Percentiles rank a stretch among this genome's conserved stretches.
Evolutionary conservation across 768 basidiomycete genomes (phyloP).

Genomic region (Dendrothele bispora): DNA sequence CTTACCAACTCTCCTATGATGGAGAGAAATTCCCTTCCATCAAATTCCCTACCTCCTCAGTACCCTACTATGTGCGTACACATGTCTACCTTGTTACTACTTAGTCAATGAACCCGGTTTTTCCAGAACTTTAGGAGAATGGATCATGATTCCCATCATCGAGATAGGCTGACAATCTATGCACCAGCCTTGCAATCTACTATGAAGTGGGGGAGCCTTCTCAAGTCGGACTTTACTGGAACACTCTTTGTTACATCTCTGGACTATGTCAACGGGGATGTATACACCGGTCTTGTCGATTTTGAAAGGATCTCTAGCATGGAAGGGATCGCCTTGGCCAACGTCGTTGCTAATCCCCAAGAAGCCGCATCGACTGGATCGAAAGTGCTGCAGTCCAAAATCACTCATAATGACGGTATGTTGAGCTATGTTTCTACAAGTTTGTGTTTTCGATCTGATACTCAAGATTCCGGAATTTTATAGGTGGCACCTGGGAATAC

Average conservation of each 20-base stretch:
- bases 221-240: slow-evolving; percentile 97
- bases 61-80: slow-evolving; percentile 89
- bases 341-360: slow-evolving; percentile 80
- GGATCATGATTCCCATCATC: slow-evolving; percentile 65
- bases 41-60: slow-evolving; percentile 95
- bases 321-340: slow-evolving; percentile 94
- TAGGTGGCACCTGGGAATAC: slow-evolving; percentile 86
- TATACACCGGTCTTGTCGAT: slow-evolving; percentile 85
- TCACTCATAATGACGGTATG: slow-evolving; percentile 96
- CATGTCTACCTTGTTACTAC: slow-evolving; percentile 34
- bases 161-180: too few species aligned
- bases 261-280: slow-evolving; percentile 87
- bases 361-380: slow-evolving; percentile 68
- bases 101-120: slow-evolving; percentile 88
- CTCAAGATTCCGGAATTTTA: slow-evolving; percentile 5
- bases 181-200: too few species aligned
- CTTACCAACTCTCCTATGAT: too few species aligned
- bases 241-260: slow-evolving; percentile 91
- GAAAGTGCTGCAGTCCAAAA: slow-evolving; percentile 81
- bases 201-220: slow-evolving; percentile 91
- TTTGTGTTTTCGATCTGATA: background rate
- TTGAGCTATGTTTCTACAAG: background rate
- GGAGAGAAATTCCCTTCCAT: too few species aligned
- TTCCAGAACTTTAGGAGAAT: slow-evolving; percentile 94
- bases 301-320: slow-evolving; percentile 97